Conservation (phyloP, 2,329 filamentous ascomycete species). For the Tympanopsis confertula region DNA sequence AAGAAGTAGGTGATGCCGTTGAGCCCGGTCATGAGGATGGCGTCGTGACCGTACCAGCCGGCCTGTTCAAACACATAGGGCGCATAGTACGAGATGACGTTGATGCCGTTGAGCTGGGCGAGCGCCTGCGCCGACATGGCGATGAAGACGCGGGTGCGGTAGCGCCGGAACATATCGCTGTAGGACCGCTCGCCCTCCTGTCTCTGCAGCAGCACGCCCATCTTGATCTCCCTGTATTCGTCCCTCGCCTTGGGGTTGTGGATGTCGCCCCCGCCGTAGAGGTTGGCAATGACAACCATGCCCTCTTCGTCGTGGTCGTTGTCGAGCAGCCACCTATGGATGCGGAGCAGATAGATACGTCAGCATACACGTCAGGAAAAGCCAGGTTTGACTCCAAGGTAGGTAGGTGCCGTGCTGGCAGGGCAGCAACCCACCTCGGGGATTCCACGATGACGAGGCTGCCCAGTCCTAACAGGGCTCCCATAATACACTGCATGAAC, state of each 20-base stretch:
- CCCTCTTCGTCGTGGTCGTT: slow-evolving; percentile 70
- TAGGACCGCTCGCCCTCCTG: slow-evolving; percentile 66
- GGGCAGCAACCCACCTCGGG: slow-evolving; percentile 37
- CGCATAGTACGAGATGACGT: slow-evolving; percentile 70
- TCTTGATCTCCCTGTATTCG: slow-evolving; percentile 70
- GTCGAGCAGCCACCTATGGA: slow-evolving; percentile 57
- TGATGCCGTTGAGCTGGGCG: slow-evolving; percentile 66
- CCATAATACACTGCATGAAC: slow-evolving; percentile 63
- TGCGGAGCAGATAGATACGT: slow-evolving; percentile 13
- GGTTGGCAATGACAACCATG: slow-evolving; percentile 66
- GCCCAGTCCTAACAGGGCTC: slow-evolving; percentile 52
- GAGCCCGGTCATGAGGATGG: slow-evolving; percentile 67
- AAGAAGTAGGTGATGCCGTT: slow-evolving; percentile 58
- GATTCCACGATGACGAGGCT: slow-evolving; percentile 66
- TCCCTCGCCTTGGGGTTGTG: slow-evolving; percentile 62
- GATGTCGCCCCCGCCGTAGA: slow-evolving; percentile 64
- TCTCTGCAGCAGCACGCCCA: slow-evolving; percentile 60
- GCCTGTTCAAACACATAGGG: slow-evolving; percentile 66
- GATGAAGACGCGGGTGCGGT: slow-evolving; percentile 62
- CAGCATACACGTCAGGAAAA: slow-evolving; percentile 3
- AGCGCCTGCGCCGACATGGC: slow-evolving; percentile 68
- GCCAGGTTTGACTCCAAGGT: slow-evolving; percentile 4
- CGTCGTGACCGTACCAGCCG: slow-evolving; percentile 57
- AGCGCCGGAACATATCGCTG: slow-evolving; percentile 61
- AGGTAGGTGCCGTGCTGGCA: background rate